Evolutionary conservation across 2,329 filamentous ascomycete species (phyloP), one percentile per base, ranked within the genome.

Genomic region (Gaeumannomyces tritici): DNA sequence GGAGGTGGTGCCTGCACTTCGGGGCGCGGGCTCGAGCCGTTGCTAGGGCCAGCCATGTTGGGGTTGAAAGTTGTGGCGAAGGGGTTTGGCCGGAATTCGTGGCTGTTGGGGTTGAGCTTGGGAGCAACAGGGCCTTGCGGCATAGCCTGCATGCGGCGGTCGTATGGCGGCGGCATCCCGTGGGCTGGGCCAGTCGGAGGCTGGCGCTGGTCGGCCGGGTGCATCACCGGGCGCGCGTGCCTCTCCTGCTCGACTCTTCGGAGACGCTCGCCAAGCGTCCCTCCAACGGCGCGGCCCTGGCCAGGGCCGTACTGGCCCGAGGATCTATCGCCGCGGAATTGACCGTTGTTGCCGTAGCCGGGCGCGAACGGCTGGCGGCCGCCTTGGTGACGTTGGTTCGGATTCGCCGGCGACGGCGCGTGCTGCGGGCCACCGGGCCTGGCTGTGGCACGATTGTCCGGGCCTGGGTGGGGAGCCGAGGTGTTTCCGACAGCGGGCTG

Each of bases 31-130:
- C 89, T 96, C 3, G 90, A 91, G 47, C 84, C 81, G 58, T 84
- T 80, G 70, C 88, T 90, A n/a, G 80, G 78, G 28, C 81, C 79
- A 4, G 54, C 26, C 24, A 55, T 42, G 59, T 77, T 90, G 6
- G 90, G 93, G 67, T 87, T 93, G 75, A 99, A 98, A 1, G 88
- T 81, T 57, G 84, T 83, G 0, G 93, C 92, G 65, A 89, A 89
- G 5, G 90, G 87, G 69, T 89, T 96, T 24, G 93, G 95, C 66
- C 89, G 87, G 76, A 97, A 98, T 70, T 96, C 92, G 70, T 84
- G 80, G 67, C 80, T 87, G 68, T 85, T 86, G 8, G 85, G 85
- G 65, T 88, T 88, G 67, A 88, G 71, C 72, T 86, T 85, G 57
- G 77, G 78, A 4, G 77, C 76, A 68, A 83, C 76, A 61, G 83